Base-by-base conservation (phyloP, 352 stramenopile genomes). In the Pythium phragmiticola region DNA sequence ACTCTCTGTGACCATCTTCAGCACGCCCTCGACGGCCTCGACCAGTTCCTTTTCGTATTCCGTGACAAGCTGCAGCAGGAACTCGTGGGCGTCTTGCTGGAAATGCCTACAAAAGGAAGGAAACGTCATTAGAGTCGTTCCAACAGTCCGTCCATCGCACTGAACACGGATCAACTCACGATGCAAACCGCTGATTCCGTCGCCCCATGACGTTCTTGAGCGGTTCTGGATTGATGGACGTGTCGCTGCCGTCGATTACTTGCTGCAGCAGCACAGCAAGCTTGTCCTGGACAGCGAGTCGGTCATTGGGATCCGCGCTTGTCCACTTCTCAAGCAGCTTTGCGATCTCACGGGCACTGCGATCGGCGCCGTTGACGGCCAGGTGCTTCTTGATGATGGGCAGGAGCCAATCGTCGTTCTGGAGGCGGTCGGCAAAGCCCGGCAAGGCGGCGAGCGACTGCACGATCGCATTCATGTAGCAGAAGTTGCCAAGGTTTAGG, bases 381-480 rank as follows among this genome's bases (percentile, higher is more conserved):
- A 82, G 47, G 9, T 82, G 73, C 42, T 87, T 84, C 26, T 66
- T 74, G 23, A 94, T 86, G 12, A 89, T 70, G 26, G 68, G 72
- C 14, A 91, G 26, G 16, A 92, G 30, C 53, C 76, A 84, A 9
- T 88, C 82, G 46, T 87, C 73, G 12, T 84, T 72, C 57, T 81
- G 68, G 16, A 90, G 42, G 51, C 67, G 67, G 7, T 62, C 57
- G 12, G 81, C 63, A 55, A 96, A 96, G 7, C 77, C 82, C 23
- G 84, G 82, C 36, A 96, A 54, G n/a, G 75, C 74, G 14, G 85
- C 75, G 14, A 96, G 63, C 3, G 87, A 78, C 53, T 96, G 87
- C 11, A 98, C 63, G 23, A 98, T 98, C 13, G 89, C 88, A 70
- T 99, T 99, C 80, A 99, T 95, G 66, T 96, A 96, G 71, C 88